Evolutionary conservation across 495 filamentous ascomycete genomes (phyloP), one percentile per base, ranked within the genome.

Genomic region (Poronia punctata): DNA sequence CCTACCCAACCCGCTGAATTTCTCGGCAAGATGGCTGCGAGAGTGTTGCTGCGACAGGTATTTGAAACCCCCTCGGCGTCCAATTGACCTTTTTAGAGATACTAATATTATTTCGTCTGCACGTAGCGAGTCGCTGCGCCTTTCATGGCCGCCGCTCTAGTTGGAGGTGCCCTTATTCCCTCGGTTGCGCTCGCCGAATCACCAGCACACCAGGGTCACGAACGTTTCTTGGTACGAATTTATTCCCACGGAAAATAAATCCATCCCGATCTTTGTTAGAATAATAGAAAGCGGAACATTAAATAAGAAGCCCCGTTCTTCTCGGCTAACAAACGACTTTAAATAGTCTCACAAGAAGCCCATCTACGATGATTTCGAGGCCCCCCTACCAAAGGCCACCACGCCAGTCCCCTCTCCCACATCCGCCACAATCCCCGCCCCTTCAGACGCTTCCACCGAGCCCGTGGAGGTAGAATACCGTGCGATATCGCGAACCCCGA

Each of bases 361-460:
- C 35, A 92, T 95, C 67, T 95, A 94, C 73, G 84, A 90, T 59
- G 79, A 86, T 63, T 70, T 74, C 60, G 57, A 70, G 52, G 42
- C 35, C 7, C 54, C 49, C 42, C 54, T 62, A 45, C 64, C 64
- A 49, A 41, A 61, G 38, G 29, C 54, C 41, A 48, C 59, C 22
- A 59, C 52, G 40, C 57, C 57, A 10, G 56, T 50, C 45, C 49
- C 45, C 36, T 57, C 57, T 35, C 53, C 48, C 26, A 46, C 47
- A 31, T 56, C 52, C 21, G 49, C 50, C 27, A 56, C 49, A 24
- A 50, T 49, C 50, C 35, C 52, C 42, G 36, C 40, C 32, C 27
- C 61, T 31, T 62, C 46, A 56, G 66, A 56, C 47, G 64, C 45
- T 27, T 59, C 38, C 30, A 57, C 15, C 42, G 50, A 56, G 46